Base-by-base conservation (phyloP, 257 asterid genomes). In the Scutellaria baicalensis region DNA sequence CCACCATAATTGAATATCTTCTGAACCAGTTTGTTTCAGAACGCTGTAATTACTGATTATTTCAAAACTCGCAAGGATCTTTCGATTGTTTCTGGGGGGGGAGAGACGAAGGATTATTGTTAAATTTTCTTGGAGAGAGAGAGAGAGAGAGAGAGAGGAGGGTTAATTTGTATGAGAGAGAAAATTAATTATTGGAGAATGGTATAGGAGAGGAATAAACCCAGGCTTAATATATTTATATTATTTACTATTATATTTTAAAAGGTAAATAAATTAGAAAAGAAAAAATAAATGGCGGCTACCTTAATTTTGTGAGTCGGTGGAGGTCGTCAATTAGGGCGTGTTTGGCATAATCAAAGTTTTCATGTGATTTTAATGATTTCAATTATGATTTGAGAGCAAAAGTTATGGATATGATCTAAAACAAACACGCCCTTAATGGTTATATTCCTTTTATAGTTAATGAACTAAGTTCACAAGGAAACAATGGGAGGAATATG, bases 1-100 rank as follows among this genome's bases (percentile, higher is more conserved):
- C 87, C 72, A 79, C 84, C 87, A 83, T 79, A 52, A 71, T 72
- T 68, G 56, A 17, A 44, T 9, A 9, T 2, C 9, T 78, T 48
- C 36, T 18, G 20, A 5, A 47, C 38, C 66, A 38, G n/a, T 16
- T 11, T 14, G 3, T 9, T 3, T 61, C 18, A 8, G 9, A 59
- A 45, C 16, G 59, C 35, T 20, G 61, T 48, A 31, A 45, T 40
- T 7, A 9, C 8, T 40, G 12, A 33, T 17, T 47, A 35, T 31
- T 44, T 10, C 9, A 33, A 55, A 55, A 10, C 6, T 55, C 0
- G 21, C n/a, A 54, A 10, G 35, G 1, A 27, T 42, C 33, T 27
- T 27, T 27, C 33, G 33, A 27, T 27, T 35, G 36, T 35, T 55
- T 16, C 12, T 16, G 23, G 77, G 4, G 60, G 23, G 77, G 4